phyloP scores from a whole-genome alignment of 768 basidiomycete genomes.

The Mycena albidolilacea region DNA sequence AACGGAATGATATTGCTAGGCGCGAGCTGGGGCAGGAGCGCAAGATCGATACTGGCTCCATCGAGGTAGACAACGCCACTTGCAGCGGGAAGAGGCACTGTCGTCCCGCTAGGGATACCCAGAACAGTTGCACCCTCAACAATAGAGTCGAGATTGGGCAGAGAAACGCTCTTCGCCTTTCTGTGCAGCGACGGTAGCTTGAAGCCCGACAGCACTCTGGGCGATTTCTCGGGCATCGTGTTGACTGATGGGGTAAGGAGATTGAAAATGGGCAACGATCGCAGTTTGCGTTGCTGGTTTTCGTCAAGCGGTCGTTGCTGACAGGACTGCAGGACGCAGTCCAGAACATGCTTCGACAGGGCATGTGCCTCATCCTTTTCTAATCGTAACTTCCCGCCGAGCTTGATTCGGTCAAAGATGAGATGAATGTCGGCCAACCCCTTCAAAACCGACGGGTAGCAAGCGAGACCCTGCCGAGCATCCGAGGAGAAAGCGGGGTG shows the following conservation, averaged over 20 bases:
- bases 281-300: constrained; percentile 38
- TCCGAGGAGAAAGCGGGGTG: constrained; percentile 43
- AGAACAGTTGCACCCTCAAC: constrained; percentile 23
- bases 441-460: constrained; percentile 40
- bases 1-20: constrained; percentile 37
- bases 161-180: constrained; percentile 35
- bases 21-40: constrained; percentile 46
- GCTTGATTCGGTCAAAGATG: constrained; percentile 48
- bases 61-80: constrained; percentile 48
- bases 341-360: constrained; percentile 36
- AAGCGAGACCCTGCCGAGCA: constrained; percentile 41
- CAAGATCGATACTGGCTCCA: constrained; percentile 38
- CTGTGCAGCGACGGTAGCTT: constrained; percentile 35
- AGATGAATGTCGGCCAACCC: constrained; percentile 46
- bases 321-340: constrained; percentile 31
- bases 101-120: constrained; percentile 31
- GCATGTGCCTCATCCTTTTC: constrained; percentile 21
- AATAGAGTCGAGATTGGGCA: constrained; percentile 24
- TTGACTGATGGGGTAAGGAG: constrained; percentile 23
- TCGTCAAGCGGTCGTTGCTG: constrained; percentile 38
- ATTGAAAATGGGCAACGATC: constrained; percentile 47
- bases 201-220: constrained; percentile 28
- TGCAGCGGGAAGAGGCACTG: constrained; percentile 45
- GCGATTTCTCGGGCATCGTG: constrained; percentile 26
- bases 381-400: constrained; percentile 21